phyloP scores from a whole-genome alignment of 805 yeast genomes.

The Wickerhamomyces alni region DNA sequence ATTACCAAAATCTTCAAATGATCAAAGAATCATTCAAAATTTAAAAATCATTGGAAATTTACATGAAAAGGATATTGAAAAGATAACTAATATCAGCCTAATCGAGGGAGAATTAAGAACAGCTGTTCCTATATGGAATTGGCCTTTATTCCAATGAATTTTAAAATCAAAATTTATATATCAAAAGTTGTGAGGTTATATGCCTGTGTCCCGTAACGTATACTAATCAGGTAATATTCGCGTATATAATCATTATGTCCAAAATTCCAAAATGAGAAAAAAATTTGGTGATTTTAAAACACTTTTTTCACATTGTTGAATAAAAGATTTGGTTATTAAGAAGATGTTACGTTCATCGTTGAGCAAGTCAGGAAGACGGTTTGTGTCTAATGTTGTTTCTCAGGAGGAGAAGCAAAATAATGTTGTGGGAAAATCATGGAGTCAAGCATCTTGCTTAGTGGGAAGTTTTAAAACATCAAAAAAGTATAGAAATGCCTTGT shows the following conservation, averaged over 20 bases:
- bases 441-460: slow-evolving; percentile 18
- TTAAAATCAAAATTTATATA: neutral
- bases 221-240: neutral
- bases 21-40: slow-evolving; percentile 34
- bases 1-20: slow-evolving; percentile 41
- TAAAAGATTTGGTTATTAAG: neutral
- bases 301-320: neutral
- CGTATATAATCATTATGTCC: neutral
- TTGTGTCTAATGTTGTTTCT: slow-evolving; percentile 8
- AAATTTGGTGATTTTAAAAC: neutral
- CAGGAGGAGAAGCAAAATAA: slow-evolving; percentile 1
- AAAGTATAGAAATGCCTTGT: slow-evolving; percentile 23
- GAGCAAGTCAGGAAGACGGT: slow-evolving; percentile 7
- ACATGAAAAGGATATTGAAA: slow-evolving; percentile 19
- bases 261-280: neutral
- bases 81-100: slow-evolving; percentile 18
- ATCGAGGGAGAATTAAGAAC: slow-evolving; percentile 26
- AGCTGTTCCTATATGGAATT: slow-evolving; percentile 9
- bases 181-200: neutral
- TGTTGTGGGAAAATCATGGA: slow-evolving; percentile 23
- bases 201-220: neutral
- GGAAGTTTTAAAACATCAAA: slow-evolving; percentile 21
- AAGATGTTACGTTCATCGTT: slow-evolving; percentile 13
- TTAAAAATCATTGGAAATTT: slow-evolving; percentile 9
- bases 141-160: neutral